Base-by-base conservation (phyloP, 2,329 filamentous ascomycete species). In the Colletotrichum godetiae region DNA sequence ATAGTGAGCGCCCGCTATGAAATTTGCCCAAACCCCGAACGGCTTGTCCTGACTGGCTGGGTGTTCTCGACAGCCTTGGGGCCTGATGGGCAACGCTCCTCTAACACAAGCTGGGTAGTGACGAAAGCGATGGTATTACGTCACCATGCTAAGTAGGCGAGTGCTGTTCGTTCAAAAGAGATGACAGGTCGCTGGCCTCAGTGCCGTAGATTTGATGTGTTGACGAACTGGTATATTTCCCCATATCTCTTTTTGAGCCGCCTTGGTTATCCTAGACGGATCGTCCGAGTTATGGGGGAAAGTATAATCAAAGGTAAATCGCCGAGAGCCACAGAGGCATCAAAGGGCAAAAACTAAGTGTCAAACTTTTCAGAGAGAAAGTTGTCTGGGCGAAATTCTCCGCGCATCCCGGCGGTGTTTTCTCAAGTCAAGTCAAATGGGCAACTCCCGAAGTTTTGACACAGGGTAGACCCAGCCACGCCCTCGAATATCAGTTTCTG, bases 321-420 rank as follows among this genome's bases (percentile, higher is more conserved):
- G n/a, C 6, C 31, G n/a, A 22, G 3, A 35, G 37, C 37, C 6
- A 42, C 37, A 19, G 19, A 35, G 27, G 49, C 11, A 15, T 55
- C 7, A 27, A 19, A 35, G 33, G 60, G 55, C 49, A 42, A 42
- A 31, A 67, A 70, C 24, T 19, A 60, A 70, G 19, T 29, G 68
- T 59, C 60, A 70, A 59, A 37, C 56, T 70, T 60, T 60, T 67
- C 68, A 70, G 55, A 60, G 59, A 33, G 31, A 60, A 60, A 33
- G 42, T 70, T 35, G 22, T 29, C 55, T 27, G 24, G 56, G 37
- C 31, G 55, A 31, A n/a, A 24, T 55, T 24, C 29, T 35, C 49
- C 63, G 27, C 13, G 22, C 35, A 61, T 49, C 12, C 49, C 52
- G 29, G 49, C 24, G 29, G 22, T 11, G 31, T 66, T 22, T 13